Conservation (phyloP, 768 basidiomycete species). For the Tricholoma sp. region DNA sequence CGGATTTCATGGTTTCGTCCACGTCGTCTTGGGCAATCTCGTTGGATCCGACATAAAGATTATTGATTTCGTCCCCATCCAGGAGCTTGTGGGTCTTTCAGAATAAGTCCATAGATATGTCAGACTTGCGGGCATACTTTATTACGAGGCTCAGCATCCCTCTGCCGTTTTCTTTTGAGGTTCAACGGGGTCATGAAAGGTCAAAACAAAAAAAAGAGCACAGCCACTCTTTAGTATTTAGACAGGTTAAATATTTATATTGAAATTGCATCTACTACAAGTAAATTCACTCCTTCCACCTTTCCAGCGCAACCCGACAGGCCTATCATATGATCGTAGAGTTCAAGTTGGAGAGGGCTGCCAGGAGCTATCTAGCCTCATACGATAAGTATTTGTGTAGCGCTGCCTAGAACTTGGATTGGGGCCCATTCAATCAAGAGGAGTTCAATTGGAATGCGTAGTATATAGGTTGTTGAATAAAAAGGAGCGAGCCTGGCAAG, state of each 20-base stretch:
- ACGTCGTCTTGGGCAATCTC: conserved; percentile 2
- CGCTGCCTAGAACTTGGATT: no score
- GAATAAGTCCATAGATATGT: neutral
- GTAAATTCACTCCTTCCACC: neutral
- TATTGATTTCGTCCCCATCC: conserved; percentile 2
- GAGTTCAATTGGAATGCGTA: no score
- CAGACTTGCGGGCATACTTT: conserved; percentile 15
- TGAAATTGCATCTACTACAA: neutral
- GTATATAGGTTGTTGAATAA: neutral
- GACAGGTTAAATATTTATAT: no score
- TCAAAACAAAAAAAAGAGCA: conserved; percentile 25
- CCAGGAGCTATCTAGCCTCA: no score
- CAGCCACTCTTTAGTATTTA: conserved; percentile 20
- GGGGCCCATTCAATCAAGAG: no score
- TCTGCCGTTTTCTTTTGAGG: conserved; percentile 25
- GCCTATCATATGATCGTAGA: no score
- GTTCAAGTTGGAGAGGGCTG: no score
- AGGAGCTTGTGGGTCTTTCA: conserved; percentile 11
- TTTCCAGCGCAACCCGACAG: neutral
- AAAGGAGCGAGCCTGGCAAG: neutral
- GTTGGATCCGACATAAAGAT: conserved; percentile 6
- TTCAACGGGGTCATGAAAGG: conserved; percentile 16
- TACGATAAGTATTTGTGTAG: no score
- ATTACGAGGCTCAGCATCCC: conserved; percentile 15
- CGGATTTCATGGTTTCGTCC: conserved; percentile 4